Conservation (phyloP, 1,284 basidiomycete genomes). For the Heterobasidion occidentale region DNA sequence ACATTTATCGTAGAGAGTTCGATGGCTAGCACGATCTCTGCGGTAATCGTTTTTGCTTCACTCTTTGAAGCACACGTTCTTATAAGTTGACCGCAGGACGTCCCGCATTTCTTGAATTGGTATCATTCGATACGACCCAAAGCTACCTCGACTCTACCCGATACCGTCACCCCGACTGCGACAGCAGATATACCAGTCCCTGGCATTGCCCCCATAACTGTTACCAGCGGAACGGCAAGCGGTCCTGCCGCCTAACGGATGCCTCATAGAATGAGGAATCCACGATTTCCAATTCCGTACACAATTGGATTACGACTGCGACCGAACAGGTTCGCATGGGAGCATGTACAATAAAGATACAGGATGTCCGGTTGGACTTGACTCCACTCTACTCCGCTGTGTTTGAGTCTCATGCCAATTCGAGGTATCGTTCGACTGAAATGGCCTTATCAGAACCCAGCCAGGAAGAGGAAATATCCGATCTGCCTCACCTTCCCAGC, state of each 20-base stretch:
- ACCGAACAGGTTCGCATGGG: not conserved
- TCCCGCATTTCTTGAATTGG: constrained; percentile 54
- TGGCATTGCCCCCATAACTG: constrained; percentile 57
- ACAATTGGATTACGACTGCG: not conserved
- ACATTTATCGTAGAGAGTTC: constrained; percentile 49
- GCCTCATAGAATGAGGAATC: too few species aligned
- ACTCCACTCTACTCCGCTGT: not conserved
- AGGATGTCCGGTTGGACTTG: not conserved
- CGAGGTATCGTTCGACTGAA: constrained; percentile 79
- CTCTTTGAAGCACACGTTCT: not conserved
- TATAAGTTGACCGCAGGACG: constrained; percentile 37
- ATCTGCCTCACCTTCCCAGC: constrained; percentile 75
- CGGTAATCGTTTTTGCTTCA: constrained; percentile 29
- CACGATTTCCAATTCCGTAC: too few species aligned
- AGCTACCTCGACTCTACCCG: not conserved
- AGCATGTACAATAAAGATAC: not conserved
- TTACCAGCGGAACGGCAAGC: not conserved
- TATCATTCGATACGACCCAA: constrained; percentile 18
- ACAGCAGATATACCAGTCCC: constrained; percentile 53
- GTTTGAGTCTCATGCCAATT: constrained; percentile 49
- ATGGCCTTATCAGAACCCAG: constrained; percentile 1
- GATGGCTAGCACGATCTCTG: constrained; percentile 54
- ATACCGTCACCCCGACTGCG: not conserved
- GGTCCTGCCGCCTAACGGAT: not conserved
- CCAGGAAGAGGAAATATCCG: not conserved